A percentile compares a stretch with the other conserved stretches of the same genome.
Conservation (phyloP, 2,329 filamentous ascomycete species). For the Penicillium sp. region DNA sequence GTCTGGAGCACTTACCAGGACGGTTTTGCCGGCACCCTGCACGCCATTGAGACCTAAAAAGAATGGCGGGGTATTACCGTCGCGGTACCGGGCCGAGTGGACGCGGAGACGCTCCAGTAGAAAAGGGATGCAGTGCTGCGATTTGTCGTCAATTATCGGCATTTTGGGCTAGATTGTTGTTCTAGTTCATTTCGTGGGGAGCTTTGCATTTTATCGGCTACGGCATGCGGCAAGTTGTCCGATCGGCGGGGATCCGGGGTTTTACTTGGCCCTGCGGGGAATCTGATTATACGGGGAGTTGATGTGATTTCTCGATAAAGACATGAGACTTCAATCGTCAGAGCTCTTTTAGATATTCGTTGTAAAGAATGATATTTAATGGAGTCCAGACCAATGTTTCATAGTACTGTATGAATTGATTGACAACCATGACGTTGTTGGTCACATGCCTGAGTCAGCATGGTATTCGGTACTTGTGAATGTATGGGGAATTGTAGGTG, state of each 20-base stretch:
- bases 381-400: neutral
- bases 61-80: conserved; percentile 60
- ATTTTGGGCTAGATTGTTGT: conserved; percentile 36
- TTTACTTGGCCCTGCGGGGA: conserved; percentile 13
- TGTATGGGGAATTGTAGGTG: neutral
- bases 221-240: conserved; percentile 11
- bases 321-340: neutral
- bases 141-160: conserved; percentile 73
- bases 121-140: conserved; percentile 74
- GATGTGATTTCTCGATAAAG: conserved; percentile 1
- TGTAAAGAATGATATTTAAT: neutral
- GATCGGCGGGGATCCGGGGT: conserved; percentile 23
- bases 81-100: conserved; percentile 48
- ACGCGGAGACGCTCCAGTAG: conserved; percentile 61
- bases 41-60: conserved; percentile 88
- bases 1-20: conserved; percentile 58
- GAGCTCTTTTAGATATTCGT: neutral
- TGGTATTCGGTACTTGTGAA: conserved; percentile 8
- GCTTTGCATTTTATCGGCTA: conserved; percentile 13
- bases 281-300: neutral
- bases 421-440: conserved; percentile 16
- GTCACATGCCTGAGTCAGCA: conserved; percentile 41
- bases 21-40: conserved; percentile 91
- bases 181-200: neutral
- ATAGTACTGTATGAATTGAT: neutral